Evolutionary conservation across 192 early-diverging fungal genomes (phyloP).

Genomic region (Lobosporangium transversale): DNA sequence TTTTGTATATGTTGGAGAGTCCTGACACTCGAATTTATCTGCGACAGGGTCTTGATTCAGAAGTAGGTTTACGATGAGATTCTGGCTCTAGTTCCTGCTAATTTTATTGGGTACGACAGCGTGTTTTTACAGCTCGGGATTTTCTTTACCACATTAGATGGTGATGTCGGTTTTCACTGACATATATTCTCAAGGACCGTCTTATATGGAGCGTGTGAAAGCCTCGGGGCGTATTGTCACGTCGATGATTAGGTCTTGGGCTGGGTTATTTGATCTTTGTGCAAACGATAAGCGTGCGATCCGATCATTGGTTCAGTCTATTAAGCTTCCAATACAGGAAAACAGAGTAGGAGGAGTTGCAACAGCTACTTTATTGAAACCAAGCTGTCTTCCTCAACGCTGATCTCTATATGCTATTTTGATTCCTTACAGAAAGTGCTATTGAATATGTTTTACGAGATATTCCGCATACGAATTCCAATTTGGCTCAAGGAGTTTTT

Average conservation of each 20-base stretch:
- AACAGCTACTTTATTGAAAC: neutral
- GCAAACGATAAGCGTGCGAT: constrained; percentile 76
- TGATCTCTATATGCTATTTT: too few relatives aligned
- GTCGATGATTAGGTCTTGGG: constrained; percentile 79
- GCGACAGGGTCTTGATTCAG: constrained; percentile 80
- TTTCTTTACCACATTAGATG: too few relatives aligned
- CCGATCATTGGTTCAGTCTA: constrained; percentile 73
- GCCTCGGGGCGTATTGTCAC: constrained; percentile 70
- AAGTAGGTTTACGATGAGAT: constrained; percentile 49
- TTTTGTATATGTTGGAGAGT: constrained; percentile 79
- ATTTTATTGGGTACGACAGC: too few relatives aligned
- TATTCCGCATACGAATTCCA: constrained; percentile 77
- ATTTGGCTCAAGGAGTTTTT: constrained; percentile 62
- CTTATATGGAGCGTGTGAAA: constrained; percentile 72
- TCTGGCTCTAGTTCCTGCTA: too few relatives aligned
- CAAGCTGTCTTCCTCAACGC: too few relatives aligned
- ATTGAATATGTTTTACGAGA: constrained; percentile 83
- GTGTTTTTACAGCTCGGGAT: too few relatives aligned
- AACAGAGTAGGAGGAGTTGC: constrained; percentile 61
- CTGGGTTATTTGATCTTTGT: constrained; percentile 81
- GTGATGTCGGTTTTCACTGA: constrained; percentile 85
- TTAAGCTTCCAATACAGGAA: constrained; percentile 75
- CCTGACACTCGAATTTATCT: constrained; percentile 71
- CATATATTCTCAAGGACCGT: constrained; percentile 69
- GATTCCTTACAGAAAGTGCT: constrained; percentile 70